phyloP scores from a whole-genome alignment of 2,329 filamentous ascomycete species.

The Trichothecium sympodiale region DNA sequence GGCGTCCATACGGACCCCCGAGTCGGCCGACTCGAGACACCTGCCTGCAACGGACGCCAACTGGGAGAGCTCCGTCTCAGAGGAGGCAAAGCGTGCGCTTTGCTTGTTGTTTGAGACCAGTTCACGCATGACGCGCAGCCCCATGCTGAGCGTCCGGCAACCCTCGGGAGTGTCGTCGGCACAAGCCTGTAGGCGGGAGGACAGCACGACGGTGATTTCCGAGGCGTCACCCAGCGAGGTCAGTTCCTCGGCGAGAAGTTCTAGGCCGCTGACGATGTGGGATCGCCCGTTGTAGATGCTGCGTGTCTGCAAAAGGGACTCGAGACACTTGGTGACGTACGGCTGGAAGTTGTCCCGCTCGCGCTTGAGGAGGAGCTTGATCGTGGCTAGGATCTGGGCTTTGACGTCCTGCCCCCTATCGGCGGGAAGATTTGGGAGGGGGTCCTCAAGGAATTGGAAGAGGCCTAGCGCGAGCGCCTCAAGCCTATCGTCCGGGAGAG shows the following conservation, averaged over 20 bases:
- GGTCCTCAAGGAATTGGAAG: conserved; percentile 61
- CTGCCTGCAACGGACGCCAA: conserved; percentile 40
- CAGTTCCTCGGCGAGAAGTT: conserved; percentile 63
- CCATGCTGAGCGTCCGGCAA: conserved; percentile 47
- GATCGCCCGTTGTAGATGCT: conserved; percentile 55
- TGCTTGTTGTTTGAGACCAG: conserved; percentile 39
- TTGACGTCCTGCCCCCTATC: conserved; percentile 64
- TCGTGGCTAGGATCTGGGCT: conserved; percentile 62
- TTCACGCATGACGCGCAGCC: conserved; percentile 50
- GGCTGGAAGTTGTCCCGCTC: conserved; percentile 55
- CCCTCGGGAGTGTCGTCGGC: conserved; percentile 32
- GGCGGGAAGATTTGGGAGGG: conserved; percentile 38
- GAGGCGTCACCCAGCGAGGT: conserved; percentile 52
- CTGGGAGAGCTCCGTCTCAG: conserved; percentile 37
- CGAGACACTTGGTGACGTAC: conserved; percentile 57
- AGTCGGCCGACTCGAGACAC: conserved; percentile 50
- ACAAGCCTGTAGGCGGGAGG: conserved; percentile 30
- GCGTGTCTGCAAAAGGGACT: conserved; percentile 54
- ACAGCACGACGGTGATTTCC: conserved; percentile 47
- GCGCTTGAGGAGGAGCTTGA: conserved; percentile 60
- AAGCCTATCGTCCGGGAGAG: conserved; percentile 57
- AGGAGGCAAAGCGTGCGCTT: conserved; percentile 40
- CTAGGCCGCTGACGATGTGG: conserved; percentile 64
- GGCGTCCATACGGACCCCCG: conserved; percentile 61
- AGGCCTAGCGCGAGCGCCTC: conserved; percentile 55